Conservation (phyloP, 257 asterid genomes). For the Perilla frutescens region DNA sequence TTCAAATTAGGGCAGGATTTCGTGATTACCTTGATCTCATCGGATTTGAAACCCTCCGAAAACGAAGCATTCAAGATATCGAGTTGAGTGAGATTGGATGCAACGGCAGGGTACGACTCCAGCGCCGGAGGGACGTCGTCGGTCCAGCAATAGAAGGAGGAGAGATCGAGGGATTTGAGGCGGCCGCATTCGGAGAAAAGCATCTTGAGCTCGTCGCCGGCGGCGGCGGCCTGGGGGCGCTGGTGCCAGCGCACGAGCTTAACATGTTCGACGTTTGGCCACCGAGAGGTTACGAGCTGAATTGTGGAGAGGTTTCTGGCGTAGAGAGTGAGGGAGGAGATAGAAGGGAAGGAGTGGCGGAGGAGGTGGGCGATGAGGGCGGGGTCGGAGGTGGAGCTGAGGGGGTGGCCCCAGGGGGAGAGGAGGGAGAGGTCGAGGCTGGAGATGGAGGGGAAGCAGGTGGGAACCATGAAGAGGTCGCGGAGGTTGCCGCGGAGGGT, state of each 20-base stretch:
- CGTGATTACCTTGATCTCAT: conserved; percentile 65
- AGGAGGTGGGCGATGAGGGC: conserved; percentile 64
- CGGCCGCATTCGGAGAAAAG: conserved; percentile 43
- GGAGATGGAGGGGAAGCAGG: conserved; percentile 63
- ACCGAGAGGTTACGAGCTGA: conserved; percentile 53
- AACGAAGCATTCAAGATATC: conserved; percentile 77
- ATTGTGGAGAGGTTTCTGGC: conserved; percentile 59
- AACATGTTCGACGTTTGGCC: conserved; percentile 51
- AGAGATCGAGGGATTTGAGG: conserved; percentile 60
- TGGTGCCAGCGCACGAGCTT: conserved; percentile 96
- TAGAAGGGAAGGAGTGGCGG: conserved; percentile 63
- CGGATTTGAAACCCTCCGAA: conserved; percentile 78
- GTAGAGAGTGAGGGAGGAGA: conserved; percentile 64
- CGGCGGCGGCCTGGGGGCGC: conserved; percentile 63
- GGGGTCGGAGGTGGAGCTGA: conserved; percentile 60
- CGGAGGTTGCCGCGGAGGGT: conserved; percentile 87
- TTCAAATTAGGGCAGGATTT: conserved; percentile 64
- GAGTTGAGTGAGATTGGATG: conserved; percentile 52
- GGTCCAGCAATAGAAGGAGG: conserved; percentile 87
- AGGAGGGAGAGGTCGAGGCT: conserved; percentile 80
- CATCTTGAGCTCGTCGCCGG: conserved; percentile 71
- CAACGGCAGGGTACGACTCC: conserved; percentile 45
- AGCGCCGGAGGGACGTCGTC: conserved; percentile 78
- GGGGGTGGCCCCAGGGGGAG: conserved; percentile 92
- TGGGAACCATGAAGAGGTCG: conserved; percentile 67